Base-by-base conservation (phyloP, 2,329 filamentous ascomycete genomes). In the Macrophomina tecta region DNA sequence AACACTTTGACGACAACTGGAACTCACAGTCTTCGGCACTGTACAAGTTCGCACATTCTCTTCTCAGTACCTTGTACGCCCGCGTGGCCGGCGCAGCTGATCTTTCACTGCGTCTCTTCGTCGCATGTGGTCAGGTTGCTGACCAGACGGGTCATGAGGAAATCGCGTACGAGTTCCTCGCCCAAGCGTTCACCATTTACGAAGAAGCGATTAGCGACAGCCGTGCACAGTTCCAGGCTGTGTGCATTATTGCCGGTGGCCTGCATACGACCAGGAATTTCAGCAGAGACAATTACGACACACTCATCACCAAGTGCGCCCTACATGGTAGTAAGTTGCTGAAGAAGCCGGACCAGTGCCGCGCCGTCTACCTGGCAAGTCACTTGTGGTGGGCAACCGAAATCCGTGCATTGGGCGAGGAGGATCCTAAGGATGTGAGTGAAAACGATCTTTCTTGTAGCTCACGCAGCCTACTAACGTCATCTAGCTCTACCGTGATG, bases 321-420 rank as follows among this genome's bases (percentile, higher is more conserved):
- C 86, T 98, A 72, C 96, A 99, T 76, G 94, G 95, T 18, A 97
- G 94, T 82, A 99, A 98, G 79, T 83, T 99, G 70, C 85, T 99
- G 72, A 94, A 97, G 80, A 99, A 99, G 82, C 96, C 95, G 1
- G 95, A 99, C 77, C 95, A 99, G 81, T 99, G 95, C 78, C 89
- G 95, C 30, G 95, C 95, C 0, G 95, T 99, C 11, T 99, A 98
- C 75, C 83, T 99, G 71, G 95, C 95, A 3, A 97, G 94, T 77
- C 95, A 99, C 79, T 81, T 99, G 63, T 99, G 95, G 95, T 99
- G 95, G 95, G 92, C 93, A 0, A 94, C 93, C 12, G 94, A 97
- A 53, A 91, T 93, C 68, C 83, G 88, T 1, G 87, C 88, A 18
- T 89, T 90, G 71, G 88, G 87, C 11, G 94, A 97, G 76, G 89